Evolutionary conservation across 805 yeast genomes (phyloP).

Genomic region (Candida jianshihensis): DNA sequence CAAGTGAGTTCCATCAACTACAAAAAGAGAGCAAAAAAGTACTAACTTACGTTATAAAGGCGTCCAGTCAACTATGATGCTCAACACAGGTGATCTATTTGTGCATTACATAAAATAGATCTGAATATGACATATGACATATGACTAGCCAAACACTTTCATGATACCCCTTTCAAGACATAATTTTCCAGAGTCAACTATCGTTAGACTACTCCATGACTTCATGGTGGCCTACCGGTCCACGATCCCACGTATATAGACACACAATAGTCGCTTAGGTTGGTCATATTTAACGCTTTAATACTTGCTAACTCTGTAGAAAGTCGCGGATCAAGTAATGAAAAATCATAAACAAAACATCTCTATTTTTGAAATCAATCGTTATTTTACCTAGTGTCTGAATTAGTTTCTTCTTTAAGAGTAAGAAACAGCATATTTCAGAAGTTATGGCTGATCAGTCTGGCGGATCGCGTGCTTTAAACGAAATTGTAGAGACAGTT

Average conservation of each 20-base stretch:
- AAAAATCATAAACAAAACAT: no score
- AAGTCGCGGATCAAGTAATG: no score
- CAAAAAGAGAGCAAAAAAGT: no score
- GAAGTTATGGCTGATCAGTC: neutral
- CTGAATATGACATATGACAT: neutral
- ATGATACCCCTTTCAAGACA: neutral
- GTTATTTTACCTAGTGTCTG: no score
- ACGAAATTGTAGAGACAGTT: conserved; percentile 12
- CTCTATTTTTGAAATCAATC: no score
- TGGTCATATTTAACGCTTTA: no score
- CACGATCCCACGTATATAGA: no score
- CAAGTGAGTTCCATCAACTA: conserved; percentile 32
- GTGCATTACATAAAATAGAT: neutral
- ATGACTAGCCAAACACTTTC: neutral
- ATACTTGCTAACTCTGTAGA: no score
- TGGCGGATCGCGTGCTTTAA: conserved; percentile 11
- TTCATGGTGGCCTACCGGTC: no score
- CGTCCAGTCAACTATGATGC: conserved; percentile 53
- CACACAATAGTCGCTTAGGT: no score
- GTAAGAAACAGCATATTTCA: neutral
- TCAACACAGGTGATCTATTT: conserved; percentile 17
- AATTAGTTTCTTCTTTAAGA: no score
- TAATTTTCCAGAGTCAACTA: neutral
- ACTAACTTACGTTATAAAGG: conserved; percentile 21
- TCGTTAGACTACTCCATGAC: neutral